Evolutionary conservation across 768 basidiomycete genomes (phyloP).

Genomic region (Clavulina sp.): DNA sequence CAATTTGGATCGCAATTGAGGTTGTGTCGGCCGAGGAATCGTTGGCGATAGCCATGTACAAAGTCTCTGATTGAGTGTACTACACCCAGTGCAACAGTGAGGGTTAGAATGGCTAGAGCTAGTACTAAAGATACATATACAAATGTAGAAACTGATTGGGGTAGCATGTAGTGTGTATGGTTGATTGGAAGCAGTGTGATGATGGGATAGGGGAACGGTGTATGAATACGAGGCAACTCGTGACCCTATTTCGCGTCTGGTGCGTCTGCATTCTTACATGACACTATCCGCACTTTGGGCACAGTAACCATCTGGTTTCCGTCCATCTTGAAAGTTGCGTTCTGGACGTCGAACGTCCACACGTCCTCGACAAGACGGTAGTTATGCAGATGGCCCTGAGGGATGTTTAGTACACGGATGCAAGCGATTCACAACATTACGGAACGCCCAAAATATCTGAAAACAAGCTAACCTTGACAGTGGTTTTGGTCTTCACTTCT

Average conservation of each 20-base stretch:
- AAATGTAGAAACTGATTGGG: too few species aligned
- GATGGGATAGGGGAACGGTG: too few species aligned
- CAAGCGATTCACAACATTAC: background rate
- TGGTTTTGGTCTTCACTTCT: constrained; percentile 88
- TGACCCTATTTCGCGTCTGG: constrained; percentile 12
- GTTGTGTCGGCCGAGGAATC: too few species aligned
- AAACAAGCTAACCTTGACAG: constrained; percentile 49
- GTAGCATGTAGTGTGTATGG: too few species aligned
- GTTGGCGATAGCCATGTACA: too few species aligned
- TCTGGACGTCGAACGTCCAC: constrained; percentile 96
- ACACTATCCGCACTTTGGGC: constrained; percentile 87
- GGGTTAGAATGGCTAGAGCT: too few species aligned
- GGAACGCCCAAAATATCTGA: background rate
- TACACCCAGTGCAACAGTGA: too few species aligned
- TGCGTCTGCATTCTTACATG: constrained; percentile 90
- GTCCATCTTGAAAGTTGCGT: constrained; percentile 92
- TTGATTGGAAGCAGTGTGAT: too few species aligned
- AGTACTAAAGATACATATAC: too few species aligned
- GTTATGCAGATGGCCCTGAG: constrained; percentile 74
- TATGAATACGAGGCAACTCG: too few species aligned
- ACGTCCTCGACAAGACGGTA: constrained; percentile 92
- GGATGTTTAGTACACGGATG: background rate
- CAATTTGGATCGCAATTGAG: too few species aligned
- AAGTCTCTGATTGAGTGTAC: too few species aligned
- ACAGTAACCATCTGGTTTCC: constrained; percentile 58